These are phyloP conservation scores for Blastobotrys petasosporus DNA, from an alignment of 1,139 yeast genomes.

Conservation along the genomic window DNA sequence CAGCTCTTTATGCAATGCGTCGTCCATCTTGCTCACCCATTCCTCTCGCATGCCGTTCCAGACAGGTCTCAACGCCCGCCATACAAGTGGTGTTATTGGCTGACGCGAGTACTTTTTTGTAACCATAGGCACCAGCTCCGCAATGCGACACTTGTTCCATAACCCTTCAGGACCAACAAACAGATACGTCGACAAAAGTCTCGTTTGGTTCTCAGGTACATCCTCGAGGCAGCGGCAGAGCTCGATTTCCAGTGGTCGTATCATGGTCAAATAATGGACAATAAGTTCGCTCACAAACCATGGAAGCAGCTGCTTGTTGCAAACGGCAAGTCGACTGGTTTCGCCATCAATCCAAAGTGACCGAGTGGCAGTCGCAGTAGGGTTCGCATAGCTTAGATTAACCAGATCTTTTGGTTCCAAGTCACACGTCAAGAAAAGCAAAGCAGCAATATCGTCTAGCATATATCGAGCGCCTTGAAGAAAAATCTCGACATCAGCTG, in stretches of 20 bases:
- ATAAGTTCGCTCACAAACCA: slow-evolving; percentile 9
- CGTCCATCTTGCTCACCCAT: no score
- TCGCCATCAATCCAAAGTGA: no score
- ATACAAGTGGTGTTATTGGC: slow-evolving; percentile 2
- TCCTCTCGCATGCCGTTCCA: no score
- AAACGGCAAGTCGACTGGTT: no score
- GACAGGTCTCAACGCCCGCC: background rate
- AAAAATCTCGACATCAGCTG: no score
- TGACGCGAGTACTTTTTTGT: background rate
- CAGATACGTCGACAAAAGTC: background rate
- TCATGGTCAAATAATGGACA: slow-evolving; percentile 5
- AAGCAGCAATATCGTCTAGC: no score
- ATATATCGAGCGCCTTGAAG: no score
- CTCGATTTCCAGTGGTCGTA: slow-evolving; percentile 2
- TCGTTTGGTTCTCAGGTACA: background rate
- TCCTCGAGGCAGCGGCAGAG: slow-evolving; percentile 1
- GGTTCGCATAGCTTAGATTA: no score
- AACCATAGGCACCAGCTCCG: slow-evolving; percentile 1
- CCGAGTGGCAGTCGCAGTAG: no score
- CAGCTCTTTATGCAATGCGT: no score
- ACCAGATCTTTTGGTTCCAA: no score
- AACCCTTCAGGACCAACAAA: slow-evolving; percentile 9
- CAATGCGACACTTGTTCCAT: slow-evolving; percentile 4
- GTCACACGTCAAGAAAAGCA: no score
- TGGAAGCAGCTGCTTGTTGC: background rate